Percentiles rank a stretch among this genome's conserved stretches.
Conservation (phyloP, 495 filamentous ascomycete genomes). For the Oidiodendron maius region DNA sequence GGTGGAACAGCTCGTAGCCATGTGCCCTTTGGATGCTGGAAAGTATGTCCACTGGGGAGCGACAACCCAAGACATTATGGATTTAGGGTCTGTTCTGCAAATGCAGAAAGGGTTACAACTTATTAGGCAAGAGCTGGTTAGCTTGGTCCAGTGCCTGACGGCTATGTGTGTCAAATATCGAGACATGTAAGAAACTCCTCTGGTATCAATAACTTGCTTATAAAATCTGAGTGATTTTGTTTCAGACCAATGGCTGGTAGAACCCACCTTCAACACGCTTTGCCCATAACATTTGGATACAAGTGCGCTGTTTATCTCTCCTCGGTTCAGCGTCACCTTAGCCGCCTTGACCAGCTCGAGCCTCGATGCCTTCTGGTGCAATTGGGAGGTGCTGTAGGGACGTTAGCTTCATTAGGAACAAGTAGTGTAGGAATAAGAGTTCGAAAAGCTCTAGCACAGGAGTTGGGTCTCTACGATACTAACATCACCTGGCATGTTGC, state of each 20-base stretch:
- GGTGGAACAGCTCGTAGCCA: slow-evolving; percentile 36
- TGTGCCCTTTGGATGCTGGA: slow-evolving; percentile 35
- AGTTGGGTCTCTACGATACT: slow-evolving; percentile 32
- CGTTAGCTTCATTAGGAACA: slow-evolving; percentile 35
- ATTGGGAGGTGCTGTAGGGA: slow-evolving; percentile 44
- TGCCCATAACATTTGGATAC: slow-evolving; percentile 44
- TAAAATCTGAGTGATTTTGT: not conserved
- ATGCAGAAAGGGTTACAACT: slow-evolving; percentile 40
- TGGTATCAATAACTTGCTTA: not conserved
- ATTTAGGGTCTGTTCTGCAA: slow-evolving; percentile 42
- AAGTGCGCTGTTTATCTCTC: slow-evolving; percentile 42
- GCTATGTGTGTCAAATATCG: slow-evolving; percentile 32
- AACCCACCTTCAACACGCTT: slow-evolving; percentile 46
- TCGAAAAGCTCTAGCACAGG: slow-evolving; percentile 33
- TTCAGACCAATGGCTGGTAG: slow-evolving; percentile 42
- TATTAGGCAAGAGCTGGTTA: slow-evolving; percentile 31
- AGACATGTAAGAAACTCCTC: slow-evolving; percentile 25
- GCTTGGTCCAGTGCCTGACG: slow-evolving; percentile 30
- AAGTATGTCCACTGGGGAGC: slow-evolving; percentile 52
- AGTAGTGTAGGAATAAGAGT: slow-evolving; percentile 35
- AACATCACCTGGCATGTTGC: slow-evolving; percentile 41
- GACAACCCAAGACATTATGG: slow-evolving; percentile 52
- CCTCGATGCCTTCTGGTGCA: slow-evolving; percentile 35
- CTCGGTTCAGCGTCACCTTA: slow-evolving; percentile 36
- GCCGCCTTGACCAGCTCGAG: slow-evolving; percentile 33